These are phyloP conservation scores for Trichomonascaceae sp. DNA, from an alignment of 1,139 yeast genomes.

Conservation along the genomic window DNA sequence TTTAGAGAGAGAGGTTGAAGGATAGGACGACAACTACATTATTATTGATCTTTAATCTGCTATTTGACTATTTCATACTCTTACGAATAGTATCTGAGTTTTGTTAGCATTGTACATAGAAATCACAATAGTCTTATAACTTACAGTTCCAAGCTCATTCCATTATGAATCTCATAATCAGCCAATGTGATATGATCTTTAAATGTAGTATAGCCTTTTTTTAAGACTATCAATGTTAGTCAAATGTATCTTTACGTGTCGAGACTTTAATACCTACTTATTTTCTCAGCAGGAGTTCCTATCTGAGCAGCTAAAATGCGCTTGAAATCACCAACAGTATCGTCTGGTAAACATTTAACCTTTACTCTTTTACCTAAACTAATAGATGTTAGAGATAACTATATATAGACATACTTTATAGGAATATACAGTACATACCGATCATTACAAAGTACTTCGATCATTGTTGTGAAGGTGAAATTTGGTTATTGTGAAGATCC, in stretches of 20 bases:
- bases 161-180: constrained; percentile 91
- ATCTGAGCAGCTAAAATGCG: constrained; percentile 75
- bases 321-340: constrained; percentile 89
- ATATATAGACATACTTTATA: background rate
- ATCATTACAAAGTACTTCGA: constrained; percentile 38
- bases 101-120: constrained; percentile 8
- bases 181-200: constrained; percentile 87
- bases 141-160: constrained; percentile 79
- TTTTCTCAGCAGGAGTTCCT: constrained; percentile 66
- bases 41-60: background rate
- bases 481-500: background rate
- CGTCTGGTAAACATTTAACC: constrained; percentile 77
- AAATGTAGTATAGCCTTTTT: constrained; percentile 54
- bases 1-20: constrained; percentile 31
- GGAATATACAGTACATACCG: constrained; percentile 22
- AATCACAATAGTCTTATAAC: constrained; percentile 12
- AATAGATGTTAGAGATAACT: constrained; percentile 5
- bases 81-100: constrained; percentile 8
- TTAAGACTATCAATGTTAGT: constrained; percentile 23
- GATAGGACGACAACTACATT: background rate
- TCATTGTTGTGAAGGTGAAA: constrained; percentile 25
- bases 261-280: constrained; percentile 27
- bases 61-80: background rate
- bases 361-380: constrained; percentile 82
- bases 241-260: background rate